A percentile compares a stretch with the other conserved stretches of the same genome.
Conservation (phyloP, 352 stramenopile genomes). For the Pythium monospermum region DNA sequence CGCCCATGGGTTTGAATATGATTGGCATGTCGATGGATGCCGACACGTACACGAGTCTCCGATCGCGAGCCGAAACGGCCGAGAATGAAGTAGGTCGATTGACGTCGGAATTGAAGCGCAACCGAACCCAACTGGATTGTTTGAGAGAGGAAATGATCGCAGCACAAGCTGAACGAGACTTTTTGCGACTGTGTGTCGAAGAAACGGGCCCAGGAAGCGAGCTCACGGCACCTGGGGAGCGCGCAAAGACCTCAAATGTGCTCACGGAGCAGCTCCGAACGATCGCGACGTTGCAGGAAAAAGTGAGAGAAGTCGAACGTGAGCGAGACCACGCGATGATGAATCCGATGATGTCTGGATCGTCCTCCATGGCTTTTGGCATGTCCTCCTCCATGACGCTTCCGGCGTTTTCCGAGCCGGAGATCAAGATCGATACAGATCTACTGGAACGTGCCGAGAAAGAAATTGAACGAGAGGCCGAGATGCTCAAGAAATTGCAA, state of each 20-base stretch:
- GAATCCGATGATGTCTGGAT: constrained; percentile 19
- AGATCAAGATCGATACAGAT: constrained; percentile 56
- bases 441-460: constrained; percentile 65
- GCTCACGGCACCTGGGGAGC: constrained; percentile 20
- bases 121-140: constrained; percentile 71
- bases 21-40: constrained; percentile 68
- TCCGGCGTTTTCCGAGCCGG: constrained; percentile 31
- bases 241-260: constrained; percentile 58
- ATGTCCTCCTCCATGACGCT: constrained; percentile 16
- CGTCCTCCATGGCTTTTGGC: too few relatives aligned
- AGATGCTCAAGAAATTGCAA: constrained; percentile 69
- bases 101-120: constrained; percentile 71
- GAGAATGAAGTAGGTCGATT: constrained; percentile 76
- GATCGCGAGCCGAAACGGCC: constrained; percentile 64
- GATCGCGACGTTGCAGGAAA: constrained; percentile 79
- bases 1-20: constrained; percentile 49
- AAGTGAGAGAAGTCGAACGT: constrained; percentile 52
- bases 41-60: constrained; percentile 73
- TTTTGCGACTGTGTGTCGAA: constrained; percentile 65
- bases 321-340: constrained; percentile 64
- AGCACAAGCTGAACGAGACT: constrained; percentile 77
- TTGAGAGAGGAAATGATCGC: constrained; percentile 85
- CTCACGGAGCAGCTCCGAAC: constrained; percentile 76
- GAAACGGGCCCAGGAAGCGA: constrained; percentile 26
- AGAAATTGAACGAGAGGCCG: constrained; percentile 74